These are phyloP conservation scores for Corymbia citriodora DNA, from an alignment of 441 rosid species.

Conservation along the genomic window DNA sequence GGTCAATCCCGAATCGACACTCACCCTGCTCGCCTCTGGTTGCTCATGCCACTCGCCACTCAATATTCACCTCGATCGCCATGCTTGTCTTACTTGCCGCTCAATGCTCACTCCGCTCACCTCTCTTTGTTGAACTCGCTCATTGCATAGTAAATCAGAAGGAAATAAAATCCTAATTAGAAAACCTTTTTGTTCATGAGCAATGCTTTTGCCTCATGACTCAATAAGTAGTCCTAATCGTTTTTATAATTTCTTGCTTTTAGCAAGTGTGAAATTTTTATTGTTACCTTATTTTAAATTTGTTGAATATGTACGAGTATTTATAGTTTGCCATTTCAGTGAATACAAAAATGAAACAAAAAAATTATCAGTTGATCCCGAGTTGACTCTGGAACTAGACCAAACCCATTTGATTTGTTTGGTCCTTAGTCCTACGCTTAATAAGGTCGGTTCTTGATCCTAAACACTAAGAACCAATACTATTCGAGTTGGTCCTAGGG, in stretches of 20 bases:
- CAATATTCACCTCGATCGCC: fast-evolving
- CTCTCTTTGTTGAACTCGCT: too few species aligned
- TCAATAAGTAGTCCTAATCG: background rate
- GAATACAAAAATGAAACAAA: background rate
- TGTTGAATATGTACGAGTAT: too few species aligned
- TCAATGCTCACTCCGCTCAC: too few species aligned
- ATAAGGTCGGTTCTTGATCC: too few species aligned
- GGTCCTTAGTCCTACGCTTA: fast-evolving
- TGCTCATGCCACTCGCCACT: too few species aligned
- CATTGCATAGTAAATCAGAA: too few species aligned
- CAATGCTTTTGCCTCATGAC: background rate
- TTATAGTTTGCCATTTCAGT: background rate
- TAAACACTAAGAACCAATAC: too few species aligned
- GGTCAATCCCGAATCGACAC: fast-evolving
- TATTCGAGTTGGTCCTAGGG: fast-evolving
- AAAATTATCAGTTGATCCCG: too few species aligned
- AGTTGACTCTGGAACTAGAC: fast-evolving
- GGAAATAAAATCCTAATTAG: too few species aligned
- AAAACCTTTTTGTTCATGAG: too few species aligned
- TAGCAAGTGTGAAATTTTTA: background rate
- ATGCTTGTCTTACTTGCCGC: too few species aligned
- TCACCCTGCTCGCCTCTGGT: fast-evolving
- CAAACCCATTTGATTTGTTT: fast-evolving
- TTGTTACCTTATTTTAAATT: too few species aligned
- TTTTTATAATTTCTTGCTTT: background rate